Percentiles rank a stretch among this genome's conserved stretches.
Conservation (phyloP, 331 rosid species). For the Prunus yedoensis region DNA sequence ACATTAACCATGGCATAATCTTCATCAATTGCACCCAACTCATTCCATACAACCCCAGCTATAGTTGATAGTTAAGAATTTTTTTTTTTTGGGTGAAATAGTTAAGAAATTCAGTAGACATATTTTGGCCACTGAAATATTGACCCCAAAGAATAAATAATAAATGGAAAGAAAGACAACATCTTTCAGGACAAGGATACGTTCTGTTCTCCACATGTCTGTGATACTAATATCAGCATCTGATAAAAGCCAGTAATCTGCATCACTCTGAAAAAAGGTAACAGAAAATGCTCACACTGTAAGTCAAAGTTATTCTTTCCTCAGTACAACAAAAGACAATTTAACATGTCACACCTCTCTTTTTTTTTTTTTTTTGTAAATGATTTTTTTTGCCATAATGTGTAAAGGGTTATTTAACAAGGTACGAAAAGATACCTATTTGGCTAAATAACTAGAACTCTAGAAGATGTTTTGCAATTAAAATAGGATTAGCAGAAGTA, state of each 20-base stretch:
- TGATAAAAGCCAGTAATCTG: slow-evolving; percentile 96
- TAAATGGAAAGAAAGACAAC: neutral
- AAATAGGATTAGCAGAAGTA: neutral
- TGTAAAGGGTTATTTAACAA: neutral
- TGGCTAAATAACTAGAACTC: neutral
- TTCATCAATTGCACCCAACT: slow-evolving; percentile 50
- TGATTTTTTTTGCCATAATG: neutral
- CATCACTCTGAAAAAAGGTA: slow-evolving; percentile 57
- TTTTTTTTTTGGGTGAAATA: neutral
- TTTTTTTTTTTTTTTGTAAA: neutral
- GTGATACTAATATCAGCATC: slow-evolving; percentile 86
- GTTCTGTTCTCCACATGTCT: slow-evolving; percentile 90
- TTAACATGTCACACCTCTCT: neutral
- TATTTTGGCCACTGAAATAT: neutral
- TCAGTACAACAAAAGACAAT: neutral
- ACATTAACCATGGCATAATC: slow-evolving; percentile 45
- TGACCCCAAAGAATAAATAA: neutral
- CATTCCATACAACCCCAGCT: slow-evolving; percentile 81
- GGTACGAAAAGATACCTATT: no score
- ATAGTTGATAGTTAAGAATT: slow-evolving; percentile 39
- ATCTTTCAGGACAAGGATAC: slow-evolving; percentile 44
- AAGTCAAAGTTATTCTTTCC: neutral
- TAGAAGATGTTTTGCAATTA: neutral
- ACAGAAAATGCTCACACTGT: neutral
- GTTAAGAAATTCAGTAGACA: slow-evolving; percentile 36